These are phyloP conservation scores for Lepidium campestre DNA, from an alignment of 441 rosid genomes.

Conservation along the genomic window DNA sequence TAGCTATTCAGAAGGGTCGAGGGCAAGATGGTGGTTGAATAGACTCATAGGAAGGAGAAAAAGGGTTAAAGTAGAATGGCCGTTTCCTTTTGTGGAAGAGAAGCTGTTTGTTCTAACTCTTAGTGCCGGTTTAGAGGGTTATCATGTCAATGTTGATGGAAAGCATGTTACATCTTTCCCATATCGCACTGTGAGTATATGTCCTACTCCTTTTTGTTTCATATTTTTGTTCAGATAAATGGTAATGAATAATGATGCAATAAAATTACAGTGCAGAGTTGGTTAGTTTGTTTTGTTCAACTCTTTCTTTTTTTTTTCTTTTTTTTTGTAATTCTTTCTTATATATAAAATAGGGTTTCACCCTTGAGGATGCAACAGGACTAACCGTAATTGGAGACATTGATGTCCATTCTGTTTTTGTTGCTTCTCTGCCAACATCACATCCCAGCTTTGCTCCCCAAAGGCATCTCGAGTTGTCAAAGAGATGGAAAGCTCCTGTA, in stretches of 20 bases:
- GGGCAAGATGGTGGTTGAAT: constrained; percentile 74
- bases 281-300: neutral
- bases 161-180: constrained; percentile 86
- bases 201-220: neutral
- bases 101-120: constrained; percentile 77
- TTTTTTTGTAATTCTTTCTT: neutral
- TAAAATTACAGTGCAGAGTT: neutral
- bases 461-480: constrained; percentile 65
- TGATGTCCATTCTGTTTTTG: constrained; percentile 66
- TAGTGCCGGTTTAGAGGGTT: constrained; percentile 87
- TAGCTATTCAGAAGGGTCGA: constrained; percentile 51
- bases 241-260: neutral
- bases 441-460: constrained; percentile 80
- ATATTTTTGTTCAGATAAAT: constrained; percentile 16
- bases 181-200: constrained; percentile 69
- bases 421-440: constrained; percentile 68
- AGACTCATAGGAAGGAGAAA: constrained; percentile 61
- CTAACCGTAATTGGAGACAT: constrained; percentile 65
- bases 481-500: constrained; percentile 70
- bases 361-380: constrained; percentile 92
- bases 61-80: constrained; percentile 68
- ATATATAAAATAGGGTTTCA: constrained; percentile 51
- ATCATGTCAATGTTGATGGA: constrained; percentile 74
- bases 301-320: neutral
- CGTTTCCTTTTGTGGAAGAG: constrained; percentile 68